Base-by-base conservation (phyloP, 345 rosid genomes). In the Eucalyptus regnans region DNA sequence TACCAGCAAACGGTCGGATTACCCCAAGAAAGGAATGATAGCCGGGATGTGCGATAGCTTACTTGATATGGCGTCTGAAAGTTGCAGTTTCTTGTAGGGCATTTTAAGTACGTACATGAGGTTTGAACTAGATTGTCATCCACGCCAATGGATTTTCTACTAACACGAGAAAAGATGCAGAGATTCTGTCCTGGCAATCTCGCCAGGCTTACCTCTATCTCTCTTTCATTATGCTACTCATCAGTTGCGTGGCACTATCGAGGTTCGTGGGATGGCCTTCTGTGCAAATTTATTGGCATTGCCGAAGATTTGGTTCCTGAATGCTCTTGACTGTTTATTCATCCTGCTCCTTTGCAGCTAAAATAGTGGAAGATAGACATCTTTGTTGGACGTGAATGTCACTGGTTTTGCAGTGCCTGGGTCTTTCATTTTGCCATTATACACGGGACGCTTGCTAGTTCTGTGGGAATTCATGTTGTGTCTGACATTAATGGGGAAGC, bases 161-260 rank as follows among this genome's bases (percentile, higher is more conserved):
- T n/a, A 12, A 64, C 71, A 64, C 16, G 20, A 64, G 37, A 64
- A 64, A 64, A 64, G 99, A 91, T 98, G 95, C 87, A 94, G 99
- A 92, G 99, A 96, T 93, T 96, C 98, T 87, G 99, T 98, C 68
- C 95, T 96, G 33, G 98, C 99, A 27, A 96, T 96, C 88, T 95
- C 98, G 33, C 99, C 98, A 56, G 99, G 58, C 58, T 52, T 1
- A 18, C 58, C 58, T 52, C 58, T 52, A 52, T 98, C 96, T 94
- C 99, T 98, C 80, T 98, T 95, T 90, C 95, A 96, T 87, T 96
- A 98, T 93, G 95, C 99, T 18, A 96, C 98, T 93, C 98, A 96
- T 92, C 99, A 95, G 93, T 91, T 97, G 90, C 99, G 95, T 91
- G 99, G 99, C 56, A 96, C 95, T 92, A 96, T 95, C 92, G 98